Evolutionary conservation across 129 eudicot genomes (phyloP).

Genomic region (Pittosporum tobira): DNA sequence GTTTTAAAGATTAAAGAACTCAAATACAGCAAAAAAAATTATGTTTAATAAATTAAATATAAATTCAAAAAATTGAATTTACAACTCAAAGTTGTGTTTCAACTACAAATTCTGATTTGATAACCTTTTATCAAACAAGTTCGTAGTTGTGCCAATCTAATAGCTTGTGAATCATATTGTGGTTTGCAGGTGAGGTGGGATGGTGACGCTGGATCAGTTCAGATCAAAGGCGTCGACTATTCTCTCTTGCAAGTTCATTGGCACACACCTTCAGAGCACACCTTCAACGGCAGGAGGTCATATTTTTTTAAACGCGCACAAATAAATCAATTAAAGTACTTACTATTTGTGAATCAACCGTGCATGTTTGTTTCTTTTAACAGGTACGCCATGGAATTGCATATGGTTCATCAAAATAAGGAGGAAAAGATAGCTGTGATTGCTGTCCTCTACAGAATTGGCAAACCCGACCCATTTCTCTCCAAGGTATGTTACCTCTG

Average conservation of each 20-base stretch:
- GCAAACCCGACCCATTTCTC: slow-evolving; percentile 39
- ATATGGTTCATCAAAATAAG: slow-evolving; percentile 33
- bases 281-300: slow-evolving; percentile 38
- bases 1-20: too few relatives aligned
- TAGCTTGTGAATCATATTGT: too few relatives aligned
- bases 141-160: too few relatives aligned
- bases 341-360: background rate
- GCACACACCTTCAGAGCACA: slow-evolving; percentile 58
- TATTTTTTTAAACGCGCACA: background rate
- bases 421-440: slow-evolving; percentile 37
- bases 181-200: slow-evolving; percentile 37
- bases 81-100: too few relatives aligned
- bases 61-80: too few relatives aligned
- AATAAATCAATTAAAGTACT: background rate
- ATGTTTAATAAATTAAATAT: too few relatives aligned
- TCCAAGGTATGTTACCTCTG: too few relatives aligned
- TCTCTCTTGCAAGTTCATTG: slow-evolving; percentile 41
- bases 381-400: slow-evolving; percentile 50
- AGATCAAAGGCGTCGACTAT: slow-evolving; percentile 27
- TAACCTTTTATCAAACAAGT: too few relatives aligned
- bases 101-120: too few relatives aligned
- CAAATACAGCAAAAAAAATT: too few relatives aligned
- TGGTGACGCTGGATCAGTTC: slow-evolving; percentile 32
- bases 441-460: slow-evolving; percentile 45
- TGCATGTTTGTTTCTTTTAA: background rate